Evolutionary conservation across 2,329 filamentous ascomycete genomes (phyloP).

Genomic region (Botrytis cinerea): DNA sequence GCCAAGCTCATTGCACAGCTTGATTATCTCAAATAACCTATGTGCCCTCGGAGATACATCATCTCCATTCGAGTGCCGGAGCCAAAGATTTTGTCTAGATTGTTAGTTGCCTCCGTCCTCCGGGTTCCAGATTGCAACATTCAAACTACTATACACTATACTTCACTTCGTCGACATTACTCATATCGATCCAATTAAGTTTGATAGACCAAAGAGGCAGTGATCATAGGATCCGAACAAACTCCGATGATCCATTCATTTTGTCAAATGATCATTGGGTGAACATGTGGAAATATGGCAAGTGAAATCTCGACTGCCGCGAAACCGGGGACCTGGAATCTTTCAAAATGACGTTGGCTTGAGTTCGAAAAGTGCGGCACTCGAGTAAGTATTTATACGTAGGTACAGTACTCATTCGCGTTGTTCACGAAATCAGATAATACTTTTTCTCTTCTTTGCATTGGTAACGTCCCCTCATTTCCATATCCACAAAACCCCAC

Average conservation of each 20-base stretch:
- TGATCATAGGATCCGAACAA: conserved; percentile 3
- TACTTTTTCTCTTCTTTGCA: background rate
- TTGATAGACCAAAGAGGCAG: background rate
- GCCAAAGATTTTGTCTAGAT: background rate
- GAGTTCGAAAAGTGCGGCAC: too few species aligned
- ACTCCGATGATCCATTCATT: background rate
- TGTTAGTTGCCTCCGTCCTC: background rate
- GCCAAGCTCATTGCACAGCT: background rate
- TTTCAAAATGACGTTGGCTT: background rate
- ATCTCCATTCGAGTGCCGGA: background rate
- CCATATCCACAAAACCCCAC: conserved; percentile 1
- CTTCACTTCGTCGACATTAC: background rate
- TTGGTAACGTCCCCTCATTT: background rate
- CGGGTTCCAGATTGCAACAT: background rate
- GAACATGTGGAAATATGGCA: background rate
- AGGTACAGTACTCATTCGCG: background rate
- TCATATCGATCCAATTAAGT: background rate
- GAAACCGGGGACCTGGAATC: background rate
- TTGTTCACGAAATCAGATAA: background rate
- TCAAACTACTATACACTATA: background rate
- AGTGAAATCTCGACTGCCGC: conserved; percentile 3
- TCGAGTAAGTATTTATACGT: background rate
- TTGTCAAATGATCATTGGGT: conserved; percentile 3
- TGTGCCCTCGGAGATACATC: background rate
- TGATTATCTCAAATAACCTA: background rate